Conservation (phyloP, 1,284 basidiomycete genomes). For the Marasmius oreades region DNA sequence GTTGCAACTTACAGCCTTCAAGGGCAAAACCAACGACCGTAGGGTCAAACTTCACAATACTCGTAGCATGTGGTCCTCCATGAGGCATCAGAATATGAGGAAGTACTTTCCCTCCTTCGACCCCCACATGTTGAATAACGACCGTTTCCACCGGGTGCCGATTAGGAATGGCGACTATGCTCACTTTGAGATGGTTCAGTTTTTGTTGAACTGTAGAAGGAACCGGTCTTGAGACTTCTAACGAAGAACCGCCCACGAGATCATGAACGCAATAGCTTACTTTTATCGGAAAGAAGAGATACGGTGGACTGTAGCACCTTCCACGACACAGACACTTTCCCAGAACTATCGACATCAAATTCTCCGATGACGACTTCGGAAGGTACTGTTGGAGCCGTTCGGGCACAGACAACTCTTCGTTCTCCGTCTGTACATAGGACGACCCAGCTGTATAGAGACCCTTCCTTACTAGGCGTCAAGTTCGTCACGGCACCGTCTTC, state of each 20-base stretch:
- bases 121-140: slow-evolving; percentile 33
- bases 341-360: slow-evolving; percentile 27
- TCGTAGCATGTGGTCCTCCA: slow-evolving; percentile 63
- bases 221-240: too few relatives aligned
- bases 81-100: slow-evolving; percentile 57
- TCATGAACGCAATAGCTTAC: slow-evolving; percentile 28
- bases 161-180: slow-evolving; percentile 43
- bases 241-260: too few relatives aligned
- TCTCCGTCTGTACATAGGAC: slow-evolving; percentile 51
- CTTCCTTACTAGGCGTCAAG: slow-evolving; percentile 35
- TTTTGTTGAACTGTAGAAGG: slow-evolving; percentile 44
- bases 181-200: slow-evolving; percentile 35
- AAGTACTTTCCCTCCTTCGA: slow-evolving; percentile 22
- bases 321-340: slow-evolving; percentile 37
- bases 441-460: slow-evolving; percentile 44
- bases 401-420: slow-evolving; percentile 41
- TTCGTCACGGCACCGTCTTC: slow-evolving; percentile 35
- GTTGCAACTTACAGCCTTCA: slow-evolving; percentile 56
- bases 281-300: slow-evolving; percentile 32
- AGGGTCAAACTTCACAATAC: slow-evolving; percentile 46
- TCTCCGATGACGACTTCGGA: slow-evolving; percentile 49
- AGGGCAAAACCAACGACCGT: slow-evolving; percentile 43
- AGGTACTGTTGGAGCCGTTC: slow-evolving; percentile 48
- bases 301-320: slow-evolving; percentile 33
- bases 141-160: slow-evolving; percentile 52